These are phyloP conservation scores for Cytospora chrysosperma DNA, from an alignment of 2,329 filamentous ascomycete genomes.

Conservation along the genomic window DNA sequence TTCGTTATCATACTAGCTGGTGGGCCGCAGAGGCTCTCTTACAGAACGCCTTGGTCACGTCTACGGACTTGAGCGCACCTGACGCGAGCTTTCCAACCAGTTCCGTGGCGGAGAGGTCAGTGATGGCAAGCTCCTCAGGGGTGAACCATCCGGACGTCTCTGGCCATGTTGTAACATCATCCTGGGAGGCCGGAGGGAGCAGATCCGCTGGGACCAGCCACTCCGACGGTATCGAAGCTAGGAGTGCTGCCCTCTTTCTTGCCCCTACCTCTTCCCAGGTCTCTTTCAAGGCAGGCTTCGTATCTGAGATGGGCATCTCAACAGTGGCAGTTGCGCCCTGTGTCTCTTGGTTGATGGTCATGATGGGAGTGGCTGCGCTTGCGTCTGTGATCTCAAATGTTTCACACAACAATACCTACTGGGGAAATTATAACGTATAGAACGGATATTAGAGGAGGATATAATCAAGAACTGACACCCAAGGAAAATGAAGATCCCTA, in stretches of 20 bases:
- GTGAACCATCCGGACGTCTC: conserved; percentile 59
- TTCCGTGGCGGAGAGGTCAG: conserved; percentile 34
- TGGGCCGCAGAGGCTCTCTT: conserved; percentile 40
- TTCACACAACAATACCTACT: not conserved
- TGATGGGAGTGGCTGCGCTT: not conserved
- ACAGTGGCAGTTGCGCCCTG: no score
- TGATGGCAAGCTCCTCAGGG: conserved; percentile 40
- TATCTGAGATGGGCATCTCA: not conserved
- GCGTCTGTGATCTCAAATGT: not conserved
- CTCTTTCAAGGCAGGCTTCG: not conserved
- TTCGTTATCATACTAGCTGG: conserved; percentile 32
- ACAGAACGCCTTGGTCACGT: conserved; percentile 39
- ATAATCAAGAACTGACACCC: not conserved
- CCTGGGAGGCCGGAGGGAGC: conserved; percentile 52
- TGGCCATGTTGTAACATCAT: conserved; percentile 58
- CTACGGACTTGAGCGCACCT: conserved; percentile 38
- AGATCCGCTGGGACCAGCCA: conserved; percentile 55
- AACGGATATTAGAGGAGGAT: not conserved
- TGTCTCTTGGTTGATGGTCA: conserved; percentile 1
- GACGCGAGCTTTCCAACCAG: conserved; percentile 37
- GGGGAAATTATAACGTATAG: not conserved
- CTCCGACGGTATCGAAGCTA: conserved; percentile 53
- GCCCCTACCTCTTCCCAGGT: conserved; percentile 43
- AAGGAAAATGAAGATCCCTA: not conserved
- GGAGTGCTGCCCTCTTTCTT: conserved; percentile 44